Base-by-base conservation (phyloP, 176 grass and related monocot genomes). In the Triticum turgidum region DNA sequence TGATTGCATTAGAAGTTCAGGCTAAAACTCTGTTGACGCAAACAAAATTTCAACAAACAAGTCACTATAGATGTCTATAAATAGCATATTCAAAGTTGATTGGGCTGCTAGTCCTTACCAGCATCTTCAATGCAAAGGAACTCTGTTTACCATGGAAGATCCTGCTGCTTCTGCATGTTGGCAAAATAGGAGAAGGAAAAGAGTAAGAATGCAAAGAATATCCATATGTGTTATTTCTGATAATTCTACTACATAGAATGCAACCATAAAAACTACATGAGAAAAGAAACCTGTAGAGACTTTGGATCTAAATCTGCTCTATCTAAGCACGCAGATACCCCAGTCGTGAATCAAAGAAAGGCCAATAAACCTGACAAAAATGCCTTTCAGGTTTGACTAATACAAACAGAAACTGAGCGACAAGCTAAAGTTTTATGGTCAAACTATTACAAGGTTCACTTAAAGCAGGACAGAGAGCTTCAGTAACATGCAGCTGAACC, bases 91-190 rank as follows among this genome's bases (percentile, higher is more conserved):
- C 63, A 7, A 64, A 81, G 62, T 71, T 80, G 21, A 65, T 80
- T 30, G 77, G 47, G 64, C 25, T 34, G 47, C 62, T 45, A 80
- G n/a, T 29, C 87, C 85, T 85, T 83, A 99, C 92, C 94, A 91
- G 92, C 86, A 94, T 99, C 94, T 88, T 94, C 96, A 69, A 96
- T 96, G 73, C 97, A 99, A 35, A 99, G 90, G 83, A 99, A 99
- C 9, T 82, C 96, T 96, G 42, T 44, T 44, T 42, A 96, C 97
- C 90, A 94, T 89, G 11, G 97, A 99, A 99, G 92, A 94, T 81
- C 94, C 92, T 83, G 94, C 92, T 84, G 94, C 90, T 82, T 99
- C 97, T 59, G 92, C 89, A 74, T 90, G 94, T 85, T 93, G 83
- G 38, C 32, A 87, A 88, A 86, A 86, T 83, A 82, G 86, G 7